Conservation (phyloP, 2,329 filamentous ascomycete genomes). For the Fusarium nodosum region DNA sequence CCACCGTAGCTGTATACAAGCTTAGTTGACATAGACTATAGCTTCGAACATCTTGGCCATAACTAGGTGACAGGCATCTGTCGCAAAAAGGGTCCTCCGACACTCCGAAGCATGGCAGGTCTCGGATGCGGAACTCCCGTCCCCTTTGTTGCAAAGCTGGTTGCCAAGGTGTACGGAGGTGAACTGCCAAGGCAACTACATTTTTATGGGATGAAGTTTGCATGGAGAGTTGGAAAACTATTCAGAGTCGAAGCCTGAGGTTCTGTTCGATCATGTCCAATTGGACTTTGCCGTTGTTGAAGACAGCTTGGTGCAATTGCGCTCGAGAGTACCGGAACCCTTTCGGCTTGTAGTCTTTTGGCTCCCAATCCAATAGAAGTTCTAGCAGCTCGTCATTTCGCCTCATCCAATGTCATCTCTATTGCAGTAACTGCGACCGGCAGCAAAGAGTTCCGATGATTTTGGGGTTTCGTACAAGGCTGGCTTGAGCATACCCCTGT, state of each 20-base stretch:
- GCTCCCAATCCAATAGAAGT: neutral
- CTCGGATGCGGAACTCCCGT: slow-evolving; percentile 48
- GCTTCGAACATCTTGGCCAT: slow-evolving; percentile 14
- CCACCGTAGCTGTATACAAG: slow-evolving; percentile 1
- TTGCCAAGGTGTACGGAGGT: neutral
- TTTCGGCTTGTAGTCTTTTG: neutral
- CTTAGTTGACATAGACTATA: slow-evolving; percentile 12
- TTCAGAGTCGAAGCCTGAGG: neutral
- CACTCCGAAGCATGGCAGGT: slow-evolving; percentile 30
- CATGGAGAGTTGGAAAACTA: neutral
- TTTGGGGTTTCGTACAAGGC: slow-evolving; percentile 36
- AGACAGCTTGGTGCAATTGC: neutral
- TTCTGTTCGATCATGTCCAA: neutral
- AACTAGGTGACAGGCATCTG: slow-evolving; percentile 25
- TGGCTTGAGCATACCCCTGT: slow-evolving; percentile 39
- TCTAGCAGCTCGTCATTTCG: neutral
- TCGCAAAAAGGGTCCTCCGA: slow-evolving; percentile 21
- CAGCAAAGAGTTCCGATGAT: slow-evolving; percentile 32
- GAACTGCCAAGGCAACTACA: neutral
- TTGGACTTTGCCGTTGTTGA: neutral
- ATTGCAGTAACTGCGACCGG: slow-evolving; percentile 28
- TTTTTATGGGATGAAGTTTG: neutral
- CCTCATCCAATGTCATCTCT: neutral
- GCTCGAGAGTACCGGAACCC: neutral
- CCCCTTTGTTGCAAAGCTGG: slow-evolving; percentile 8